Conservation (phyloP, 2,329 filamentous ascomycete genomes). For the Penicillium sp. region DNA sequence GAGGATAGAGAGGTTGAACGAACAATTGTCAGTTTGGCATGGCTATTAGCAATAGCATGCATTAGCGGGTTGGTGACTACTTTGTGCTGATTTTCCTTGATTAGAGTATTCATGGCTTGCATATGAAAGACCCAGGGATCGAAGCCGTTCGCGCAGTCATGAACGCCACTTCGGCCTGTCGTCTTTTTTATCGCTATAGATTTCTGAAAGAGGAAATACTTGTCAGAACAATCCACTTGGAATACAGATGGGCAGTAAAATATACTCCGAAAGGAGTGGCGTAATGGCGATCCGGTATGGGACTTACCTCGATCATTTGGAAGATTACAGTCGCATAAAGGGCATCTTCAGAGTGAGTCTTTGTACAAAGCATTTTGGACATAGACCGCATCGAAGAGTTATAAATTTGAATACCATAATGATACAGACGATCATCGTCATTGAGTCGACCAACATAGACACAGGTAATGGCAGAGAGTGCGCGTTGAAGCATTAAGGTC, state of each 20-base stretch:
- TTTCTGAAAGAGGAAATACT: too few species aligned
- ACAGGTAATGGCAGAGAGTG: neutral
- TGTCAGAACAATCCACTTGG: too few species aligned
- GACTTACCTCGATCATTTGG: constrained; percentile 1
- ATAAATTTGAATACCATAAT: constrained; percentile 1
- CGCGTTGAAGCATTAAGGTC: neutral
- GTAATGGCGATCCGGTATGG: too few species aligned
- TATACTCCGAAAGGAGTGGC: too few species aligned
- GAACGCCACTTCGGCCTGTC: neutral
- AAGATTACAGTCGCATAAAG: neutral
- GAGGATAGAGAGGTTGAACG: neutral
- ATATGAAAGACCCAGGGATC: neutral
- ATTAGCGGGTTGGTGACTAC: neutral
- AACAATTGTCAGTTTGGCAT: neutral
- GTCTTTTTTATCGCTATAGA: neutral
- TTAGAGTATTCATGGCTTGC: neutral
- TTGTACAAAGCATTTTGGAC: constrained; percentile 1
- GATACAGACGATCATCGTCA: neutral
- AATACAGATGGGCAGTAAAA: too few species aligned
- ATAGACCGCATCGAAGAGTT: neutral
- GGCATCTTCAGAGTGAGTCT: neutral
- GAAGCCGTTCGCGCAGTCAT: neutral
- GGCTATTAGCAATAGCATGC: neutral
- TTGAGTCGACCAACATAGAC: neutral
- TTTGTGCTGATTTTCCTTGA: neutral